phyloP scores from a whole-genome alignment of 2,329 filamentous ascomycete species.

The Beauveria rudraprayagi region DNA sequence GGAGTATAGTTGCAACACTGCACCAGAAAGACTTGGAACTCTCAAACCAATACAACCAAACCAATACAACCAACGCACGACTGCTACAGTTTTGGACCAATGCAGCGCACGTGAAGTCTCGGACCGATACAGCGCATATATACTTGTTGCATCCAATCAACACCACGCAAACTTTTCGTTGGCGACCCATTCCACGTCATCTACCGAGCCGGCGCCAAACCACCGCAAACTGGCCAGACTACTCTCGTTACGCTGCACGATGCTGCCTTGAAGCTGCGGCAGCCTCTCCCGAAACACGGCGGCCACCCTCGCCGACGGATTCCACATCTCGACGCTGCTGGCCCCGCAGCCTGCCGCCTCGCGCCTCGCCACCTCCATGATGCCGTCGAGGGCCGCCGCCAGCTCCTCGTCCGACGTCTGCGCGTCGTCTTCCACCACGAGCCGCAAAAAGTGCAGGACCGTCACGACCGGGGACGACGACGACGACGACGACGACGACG shows the following conservation, averaged over 20 bases:
- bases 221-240: constrained; percentile 67
- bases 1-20: not conserved
- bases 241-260: constrained; percentile 50
- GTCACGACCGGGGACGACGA: constrained; percentile 53
- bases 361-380: constrained; percentile 58
- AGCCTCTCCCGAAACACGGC: constrained; percentile 33
- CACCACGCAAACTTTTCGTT: constrained; percentile 79
- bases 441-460: constrained; percentile 59
- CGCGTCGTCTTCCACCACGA: constrained; percentile 55
- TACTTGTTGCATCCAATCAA: constrained; percentile 26
- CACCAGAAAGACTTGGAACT: not conserved
- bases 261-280: constrained; percentile 39
- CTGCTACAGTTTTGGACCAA: not conserved
- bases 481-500: not conserved
- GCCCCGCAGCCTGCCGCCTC: constrained; percentile 68
- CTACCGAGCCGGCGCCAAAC: constrained; percentile 49
- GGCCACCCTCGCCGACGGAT: constrained; percentile 53
- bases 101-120: not conserved
- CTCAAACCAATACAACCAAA: not conserved
- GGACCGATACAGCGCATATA: not conserved
- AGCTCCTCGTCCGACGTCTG: constrained; percentile 33
- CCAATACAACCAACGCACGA: too few relatives aligned
- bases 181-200: constrained; percentile 59
- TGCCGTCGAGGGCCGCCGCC: constrained; percentile 46
- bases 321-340: constrained; percentile 72